Base-by-base conservation (phyloP, 768 basidiomycete genomes). In the Scleroderma bovista region DNA sequence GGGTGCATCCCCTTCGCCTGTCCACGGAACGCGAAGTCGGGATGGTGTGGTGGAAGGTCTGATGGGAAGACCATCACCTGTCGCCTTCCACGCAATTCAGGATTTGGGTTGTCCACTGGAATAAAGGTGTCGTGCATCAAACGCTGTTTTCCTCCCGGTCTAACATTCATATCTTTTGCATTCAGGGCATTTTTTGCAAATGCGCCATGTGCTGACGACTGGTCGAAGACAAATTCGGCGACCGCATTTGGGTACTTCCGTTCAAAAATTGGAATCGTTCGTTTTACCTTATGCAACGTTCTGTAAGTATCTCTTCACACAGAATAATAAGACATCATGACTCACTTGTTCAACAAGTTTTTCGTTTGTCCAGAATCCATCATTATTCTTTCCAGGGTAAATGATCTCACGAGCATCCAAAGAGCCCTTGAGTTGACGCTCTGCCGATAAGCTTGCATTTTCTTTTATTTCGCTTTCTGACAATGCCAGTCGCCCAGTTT, bases 381-480 rank as follows among this genome's bases (percentile, higher is more conserved):
- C 53, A 15, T 60, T 44, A 29, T 53, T 53, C 41, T 56, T 54
- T 26, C 62, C 61, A 8, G 57, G 60, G 39, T 57, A 58, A 22
- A 65, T 65, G 20, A 65, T 62, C 17, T 56, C 31, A 23, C 48
- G 22, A 6, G 57, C 48, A 33, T 52, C 1, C 48, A 55, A 3
- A 44, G 76, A 1, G n/a, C n/a, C n/a, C 79, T 84, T 8, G 84
- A 86, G 55, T 51, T 74, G 29, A 78, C 19, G 10, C 5, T 20
- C 12, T 12, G 6, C 20, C 5, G 38, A 12, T 17, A 40, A 12
- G 16, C 4, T 17, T 5, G 20, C 3, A 19, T 40, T 40, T 17
- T 40, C 6, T 4, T 19, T 3, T 3, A 40, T 10, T 17, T 40
- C 11, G 33, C 3, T 48, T 16, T 50, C 45, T 9, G 43, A 53